Evolutionary conservation across 2,329 filamentous ascomycete species (phyloP).

Genomic region (Trichoderma sp.): DNA sequence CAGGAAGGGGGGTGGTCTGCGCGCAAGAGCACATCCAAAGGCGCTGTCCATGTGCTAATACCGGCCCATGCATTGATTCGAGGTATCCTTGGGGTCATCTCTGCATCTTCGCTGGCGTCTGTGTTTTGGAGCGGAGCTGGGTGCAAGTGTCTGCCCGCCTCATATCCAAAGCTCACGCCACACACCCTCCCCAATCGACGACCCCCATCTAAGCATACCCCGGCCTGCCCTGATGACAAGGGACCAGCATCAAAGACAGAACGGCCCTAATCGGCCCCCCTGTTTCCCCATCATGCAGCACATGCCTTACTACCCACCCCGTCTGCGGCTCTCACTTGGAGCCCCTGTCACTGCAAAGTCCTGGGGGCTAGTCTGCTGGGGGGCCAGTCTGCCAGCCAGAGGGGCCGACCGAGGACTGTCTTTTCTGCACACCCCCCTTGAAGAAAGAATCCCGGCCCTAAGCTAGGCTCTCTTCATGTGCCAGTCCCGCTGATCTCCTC

Average conservation of each 20-base stretch:
- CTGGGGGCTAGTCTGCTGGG: constrained; percentile 10
- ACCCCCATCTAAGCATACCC: constrained; percentile 20
- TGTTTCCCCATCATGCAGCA: constrained; percentile 24
- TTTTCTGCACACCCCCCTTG: constrained; percentile 15
- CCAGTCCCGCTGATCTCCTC: constrained; percentile 24
- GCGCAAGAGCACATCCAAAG: constrained; percentile 5
- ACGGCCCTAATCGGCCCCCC: constrained; percentile 22
- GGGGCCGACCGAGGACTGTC: background rate
- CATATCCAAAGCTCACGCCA: constrained; percentile 13
- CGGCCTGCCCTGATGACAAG: constrained; percentile 11
- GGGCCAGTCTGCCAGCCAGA: constrained; percentile 8
- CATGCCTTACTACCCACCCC: constrained; percentile 16
- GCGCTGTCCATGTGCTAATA: constrained; percentile 13
- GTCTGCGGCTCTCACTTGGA: constrained; percentile 22
- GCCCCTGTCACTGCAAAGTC: constrained; percentile 13
- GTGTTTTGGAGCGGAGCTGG: constrained; percentile 13
- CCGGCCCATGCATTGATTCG: background rate
- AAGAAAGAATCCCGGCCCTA: constrained; percentile 10
- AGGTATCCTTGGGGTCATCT: constrained; percentile 6
- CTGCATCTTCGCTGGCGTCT: constrained; percentile 11
- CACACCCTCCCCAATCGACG: constrained; percentile 15
- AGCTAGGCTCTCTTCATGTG: constrained; percentile 22
- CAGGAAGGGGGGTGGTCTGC: constrained; percentile 6
- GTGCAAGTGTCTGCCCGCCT: constrained; percentile 8
- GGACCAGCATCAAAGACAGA: constrained; percentile 19